phyloP scores from a whole-genome alignment of 306 rosid species.

The Acacia acuminata region DNA sequence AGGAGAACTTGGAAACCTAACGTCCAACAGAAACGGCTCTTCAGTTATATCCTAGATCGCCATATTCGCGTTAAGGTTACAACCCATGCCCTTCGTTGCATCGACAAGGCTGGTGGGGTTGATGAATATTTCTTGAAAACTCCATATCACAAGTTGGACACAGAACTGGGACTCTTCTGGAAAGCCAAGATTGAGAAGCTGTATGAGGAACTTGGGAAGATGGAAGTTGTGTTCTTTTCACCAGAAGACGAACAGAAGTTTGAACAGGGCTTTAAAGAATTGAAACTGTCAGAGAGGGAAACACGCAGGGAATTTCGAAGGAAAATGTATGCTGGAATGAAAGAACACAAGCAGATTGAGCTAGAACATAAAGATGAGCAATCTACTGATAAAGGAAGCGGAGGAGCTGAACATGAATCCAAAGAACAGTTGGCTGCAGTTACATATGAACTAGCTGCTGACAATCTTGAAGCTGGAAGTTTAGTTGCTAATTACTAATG shows the following conservation, averaged over 20 bases:
- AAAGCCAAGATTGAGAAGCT: constrained; percentile 84
- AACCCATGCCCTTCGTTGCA: constrained; percentile 88
- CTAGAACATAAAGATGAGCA: constrained; percentile 32
- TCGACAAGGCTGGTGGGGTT: constrained; percentile 97
- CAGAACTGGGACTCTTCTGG: constrained; percentile 87
- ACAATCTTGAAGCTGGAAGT: constrained; percentile 39
- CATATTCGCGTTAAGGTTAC: constrained; percentile 85
- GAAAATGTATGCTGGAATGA: constrained; percentile 45
- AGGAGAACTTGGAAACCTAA: constrained; percentile 94
- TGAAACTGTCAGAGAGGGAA: constrained; percentile 62
- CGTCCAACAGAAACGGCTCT: constrained; percentile 90
- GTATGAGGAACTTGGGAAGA: constrained; percentile 70
- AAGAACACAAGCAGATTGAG: constrained; percentile 47
- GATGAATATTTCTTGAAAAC: constrained; percentile 93
- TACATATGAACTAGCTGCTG: constrained; percentile 40
- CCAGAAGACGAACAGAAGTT: constrained; percentile 74
- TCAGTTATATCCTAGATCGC: constrained; percentile 86
- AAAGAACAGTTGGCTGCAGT: constrained; percentile 47
- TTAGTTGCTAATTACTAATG: constrained; percentile 34
- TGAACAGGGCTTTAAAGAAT: constrained; percentile 64
- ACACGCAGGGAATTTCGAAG: constrained; percentile 63
- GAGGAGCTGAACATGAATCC: constrained; percentile 27
- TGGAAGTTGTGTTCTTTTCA: constrained; percentile 67
- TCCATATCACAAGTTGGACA: constrained; percentile 91
- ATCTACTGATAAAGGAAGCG: constrained; percentile 36